Evolutionary conservation across 2,329 filamentous ascomycete genomes (phyloP).

Genomic region (Phaeophleospora eucalypticola): DNA sequence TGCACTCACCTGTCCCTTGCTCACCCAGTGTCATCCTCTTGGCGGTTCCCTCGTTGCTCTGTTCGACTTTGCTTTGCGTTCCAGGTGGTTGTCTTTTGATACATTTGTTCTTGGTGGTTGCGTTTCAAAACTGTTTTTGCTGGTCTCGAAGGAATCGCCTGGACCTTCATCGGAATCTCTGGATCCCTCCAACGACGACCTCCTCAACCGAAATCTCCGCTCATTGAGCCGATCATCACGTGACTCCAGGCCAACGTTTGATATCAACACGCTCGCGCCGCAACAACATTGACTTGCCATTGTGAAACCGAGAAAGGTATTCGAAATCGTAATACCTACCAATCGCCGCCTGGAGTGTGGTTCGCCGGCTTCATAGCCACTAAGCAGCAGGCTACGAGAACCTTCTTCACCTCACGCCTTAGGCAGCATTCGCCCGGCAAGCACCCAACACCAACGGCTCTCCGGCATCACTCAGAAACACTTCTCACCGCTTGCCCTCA

Average conservation of each 20-base stretch:
- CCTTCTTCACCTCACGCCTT: not conserved
- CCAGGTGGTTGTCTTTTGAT: slow-evolving; percentile 17
- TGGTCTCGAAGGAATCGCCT: too few relatives aligned
- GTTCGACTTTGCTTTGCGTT: slow-evolving; percentile 16
- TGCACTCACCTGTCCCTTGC: slow-evolving; percentile 9
- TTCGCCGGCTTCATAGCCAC: not conserved
- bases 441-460: not conserved
- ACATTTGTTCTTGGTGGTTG: slow-evolving; percentile 13
- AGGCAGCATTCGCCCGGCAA: not conserved
- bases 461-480: not conserved
- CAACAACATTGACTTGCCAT: not conserved
- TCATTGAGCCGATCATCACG: not conserved
- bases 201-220: too few relatives aligned
- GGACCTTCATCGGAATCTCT: too few relatives aligned
- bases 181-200: too few relatives aligned
- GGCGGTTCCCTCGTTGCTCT: slow-evolving; percentile 18
- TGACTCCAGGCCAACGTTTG: not conserved
- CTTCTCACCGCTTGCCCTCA: not conserved
- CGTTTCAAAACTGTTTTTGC: slow-evolving; percentile 8
- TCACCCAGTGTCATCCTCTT: slow-evolving; percentile 11
- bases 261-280: not conserved
- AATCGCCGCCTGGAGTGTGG: too few relatives aligned
- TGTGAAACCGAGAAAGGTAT: not conserved
- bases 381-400: not conserved
- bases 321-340: too few relatives aligned